Percentiles rank a stretch among this genome's conserved stretches.
phyloP scores from a whole-genome alignment of 2,329 filamentous ascomycete genomes.

The Aspergillus sp. region DNA sequence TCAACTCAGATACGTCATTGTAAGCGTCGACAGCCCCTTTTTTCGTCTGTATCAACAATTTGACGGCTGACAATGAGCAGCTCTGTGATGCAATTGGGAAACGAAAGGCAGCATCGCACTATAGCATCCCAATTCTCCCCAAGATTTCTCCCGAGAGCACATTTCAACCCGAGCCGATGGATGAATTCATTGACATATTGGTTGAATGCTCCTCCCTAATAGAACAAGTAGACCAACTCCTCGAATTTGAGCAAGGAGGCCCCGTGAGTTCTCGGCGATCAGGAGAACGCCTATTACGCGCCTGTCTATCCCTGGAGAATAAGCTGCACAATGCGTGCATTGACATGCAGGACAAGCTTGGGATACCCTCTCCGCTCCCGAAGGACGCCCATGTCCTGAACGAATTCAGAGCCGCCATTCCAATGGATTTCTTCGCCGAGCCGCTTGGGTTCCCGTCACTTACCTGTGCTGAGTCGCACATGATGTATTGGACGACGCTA shows the following conservation, averaged over 20 bases:
- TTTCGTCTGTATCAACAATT: too few species aligned
- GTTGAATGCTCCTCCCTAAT: conserved; percentile 11
- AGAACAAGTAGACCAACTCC: conserved; percentile 10
- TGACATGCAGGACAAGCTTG: conserved; percentile 11
- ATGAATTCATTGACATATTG: conserved; percentile 12
- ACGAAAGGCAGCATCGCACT: conserved; percentile 10
- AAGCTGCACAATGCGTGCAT: conserved; percentile 7
- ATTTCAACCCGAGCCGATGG: conserved; percentile 8
- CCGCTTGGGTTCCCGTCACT: conserved; percentile 9
- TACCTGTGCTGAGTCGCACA: conserved; percentile 12
- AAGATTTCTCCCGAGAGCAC: neutral
- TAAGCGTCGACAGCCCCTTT: neutral
- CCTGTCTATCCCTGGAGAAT: conserved; percentile 8
- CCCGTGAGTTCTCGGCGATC: neutral
- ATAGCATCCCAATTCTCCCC: conserved; percentile 6
- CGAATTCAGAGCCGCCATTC: conserved; percentile 8
- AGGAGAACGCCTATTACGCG: conserved; percentile 6
- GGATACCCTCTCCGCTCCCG: conserved; percentile 4
- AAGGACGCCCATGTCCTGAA: conserved; percentile 2
- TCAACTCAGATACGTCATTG: conserved; percentile 16
- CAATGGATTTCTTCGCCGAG: conserved; percentile 6
- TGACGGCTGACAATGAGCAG: conserved; percentile 1
- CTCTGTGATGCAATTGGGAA: conserved; percentile 12
- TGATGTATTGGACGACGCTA: conserved; percentile 10
- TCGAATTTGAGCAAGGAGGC: neutral